These are phyloP conservation scores for Nannochloropsis gaditana DNA, from an alignment of 108 stramenopile species.

Conservation along the genomic window DNA sequence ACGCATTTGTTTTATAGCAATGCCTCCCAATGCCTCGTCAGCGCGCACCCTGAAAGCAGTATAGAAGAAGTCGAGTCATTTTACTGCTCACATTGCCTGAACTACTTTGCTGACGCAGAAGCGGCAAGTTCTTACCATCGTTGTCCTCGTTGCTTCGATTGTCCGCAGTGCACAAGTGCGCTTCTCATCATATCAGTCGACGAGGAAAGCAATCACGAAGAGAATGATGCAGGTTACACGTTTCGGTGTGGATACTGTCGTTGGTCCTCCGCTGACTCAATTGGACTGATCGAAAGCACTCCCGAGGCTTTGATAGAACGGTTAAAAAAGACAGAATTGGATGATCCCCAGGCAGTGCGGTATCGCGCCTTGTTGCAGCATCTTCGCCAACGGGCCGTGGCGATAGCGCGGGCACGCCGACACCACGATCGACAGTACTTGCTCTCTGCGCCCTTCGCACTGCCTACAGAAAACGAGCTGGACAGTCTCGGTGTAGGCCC, in stretches of 20 bases:
- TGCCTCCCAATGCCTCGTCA: not conserved
- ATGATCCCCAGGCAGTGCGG: not conserved
- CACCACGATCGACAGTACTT: not conserved
- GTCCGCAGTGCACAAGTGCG: conserved; percentile 18
- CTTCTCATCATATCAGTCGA: too few relatives aligned
- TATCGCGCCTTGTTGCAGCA: not conserved
- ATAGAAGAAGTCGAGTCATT: conserved; percentile 13
- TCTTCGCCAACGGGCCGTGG: not conserved
- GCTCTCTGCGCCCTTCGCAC: too few relatives aligned
- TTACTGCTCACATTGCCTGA: conserved; percentile 16
- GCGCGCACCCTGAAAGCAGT: not conserved
- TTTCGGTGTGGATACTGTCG: not conserved
- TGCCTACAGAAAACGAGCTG: not conserved
- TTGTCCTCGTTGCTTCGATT: not conserved
- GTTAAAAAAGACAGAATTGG: not conserved
- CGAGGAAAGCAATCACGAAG: not conserved
- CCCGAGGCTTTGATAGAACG: not conserved
- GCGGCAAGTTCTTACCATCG: not conserved
- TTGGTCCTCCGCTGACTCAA: not conserved
- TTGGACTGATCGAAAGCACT: not conserved
- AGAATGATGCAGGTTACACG: not conserved
- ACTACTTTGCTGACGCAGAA: not conserved
- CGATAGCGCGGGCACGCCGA: not conserved
- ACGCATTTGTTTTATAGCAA: conserved; percentile 1
- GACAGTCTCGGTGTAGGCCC: not conserved